Evolutionary conservation across 2,329 filamentous ascomycete genomes (phyloP).

Genomic region (Chrysoporthe austroafricana): DNA sequence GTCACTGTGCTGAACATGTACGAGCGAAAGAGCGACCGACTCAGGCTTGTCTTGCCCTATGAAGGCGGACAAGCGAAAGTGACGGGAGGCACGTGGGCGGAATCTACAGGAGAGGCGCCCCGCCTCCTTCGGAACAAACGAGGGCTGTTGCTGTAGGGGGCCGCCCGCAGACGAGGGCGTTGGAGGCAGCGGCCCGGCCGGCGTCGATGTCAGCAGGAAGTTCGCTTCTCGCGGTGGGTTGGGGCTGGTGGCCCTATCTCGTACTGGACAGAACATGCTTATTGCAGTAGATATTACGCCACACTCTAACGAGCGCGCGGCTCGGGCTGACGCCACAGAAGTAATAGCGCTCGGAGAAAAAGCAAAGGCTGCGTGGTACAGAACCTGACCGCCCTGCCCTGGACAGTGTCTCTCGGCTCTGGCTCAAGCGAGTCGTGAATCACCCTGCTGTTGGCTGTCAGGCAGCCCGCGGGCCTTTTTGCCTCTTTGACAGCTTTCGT

Average conservation of each 20-base stretch:
- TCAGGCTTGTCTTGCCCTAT: neutral
- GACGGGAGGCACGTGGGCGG: neutral
- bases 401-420: constrained; percentile 5
- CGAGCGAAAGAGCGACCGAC: constrained; percentile 9
- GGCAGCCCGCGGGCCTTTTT: neutral
- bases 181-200: too few relatives aligned
- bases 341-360: constrained; percentile 12
- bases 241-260: too few relatives aligned
- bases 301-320: neutral
- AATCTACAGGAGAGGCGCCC: neutral
- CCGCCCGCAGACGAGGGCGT: too few relatives aligned
- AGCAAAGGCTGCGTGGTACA: neutral
- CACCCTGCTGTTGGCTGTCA: neutral
- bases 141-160: neutral
- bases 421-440: constrained; percentile 2
- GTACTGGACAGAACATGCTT: too few relatives aligned
- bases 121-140: too few relatives aligned
- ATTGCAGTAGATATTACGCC: neutral
- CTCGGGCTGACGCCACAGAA: neutral
- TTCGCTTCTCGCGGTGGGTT: too few relatives aligned
- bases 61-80: neutral
- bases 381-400: neutral
- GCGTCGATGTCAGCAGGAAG: too few relatives aligned
- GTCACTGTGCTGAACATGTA: constrained; percentile 7
- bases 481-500: neutral